Evolutionary conservation across 202 grass and related monocot genomes (phyloP).

Genomic region (Cymbopogon flexuosus): DNA sequence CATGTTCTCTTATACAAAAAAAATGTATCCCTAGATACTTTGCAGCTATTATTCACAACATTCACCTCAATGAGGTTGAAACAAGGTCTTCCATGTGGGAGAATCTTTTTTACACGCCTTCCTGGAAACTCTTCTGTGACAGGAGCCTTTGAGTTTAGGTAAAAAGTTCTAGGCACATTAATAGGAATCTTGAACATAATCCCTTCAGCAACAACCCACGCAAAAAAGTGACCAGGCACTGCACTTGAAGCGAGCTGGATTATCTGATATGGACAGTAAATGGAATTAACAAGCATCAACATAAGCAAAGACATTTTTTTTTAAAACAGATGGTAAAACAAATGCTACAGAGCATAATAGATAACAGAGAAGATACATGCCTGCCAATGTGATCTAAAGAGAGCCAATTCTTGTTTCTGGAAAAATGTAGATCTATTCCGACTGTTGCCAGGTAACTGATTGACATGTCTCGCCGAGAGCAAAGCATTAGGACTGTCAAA

Average conservation of each 20-base stretch:
- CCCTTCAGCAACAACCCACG: slow-evolving; percentile 85
- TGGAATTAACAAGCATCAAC: slow-evolving; percentile 22
- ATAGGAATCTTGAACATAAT: slow-evolving; percentile 91
- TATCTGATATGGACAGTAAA: slow-evolving; percentile 61
- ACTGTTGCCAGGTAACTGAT: slow-evolving; percentile 34
- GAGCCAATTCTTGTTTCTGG: slow-evolving; percentile 75
- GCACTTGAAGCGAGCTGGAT: slow-evolving; percentile 72
- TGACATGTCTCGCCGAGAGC: slow-evolving; percentile 36
- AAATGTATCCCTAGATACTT: neutral
- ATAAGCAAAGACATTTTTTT: neutral
- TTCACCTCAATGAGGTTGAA: slow-evolving; percentile 93
- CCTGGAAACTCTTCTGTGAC: slow-evolving; percentile 85
- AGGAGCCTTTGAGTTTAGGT: slow-evolving; percentile 82
- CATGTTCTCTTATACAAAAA: slow-evolving; percentile 18
- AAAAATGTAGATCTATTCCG: slow-evolving; percentile 58
- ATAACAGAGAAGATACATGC: slow-evolving; percentile 35
- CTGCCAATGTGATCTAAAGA: slow-evolving; percentile 92
- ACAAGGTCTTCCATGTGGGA: slow-evolving; percentile 83
- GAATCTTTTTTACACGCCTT: slow-evolving; percentile 89
- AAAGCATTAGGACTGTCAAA: slow-evolving; percentile 37
- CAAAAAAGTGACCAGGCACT: slow-evolving; percentile 60
- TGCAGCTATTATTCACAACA: slow-evolving; percentile 22
- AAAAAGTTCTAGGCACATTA: slow-evolving; percentile 72
- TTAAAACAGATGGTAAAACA: neutral
- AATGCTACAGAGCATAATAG: slow-evolving; percentile 3